These are phyloP conservation scores for Sanghuangporus sanghuang DNA, from an alignment of 1,284 basidiomycete species.

Conservation along the genomic window DNA sequence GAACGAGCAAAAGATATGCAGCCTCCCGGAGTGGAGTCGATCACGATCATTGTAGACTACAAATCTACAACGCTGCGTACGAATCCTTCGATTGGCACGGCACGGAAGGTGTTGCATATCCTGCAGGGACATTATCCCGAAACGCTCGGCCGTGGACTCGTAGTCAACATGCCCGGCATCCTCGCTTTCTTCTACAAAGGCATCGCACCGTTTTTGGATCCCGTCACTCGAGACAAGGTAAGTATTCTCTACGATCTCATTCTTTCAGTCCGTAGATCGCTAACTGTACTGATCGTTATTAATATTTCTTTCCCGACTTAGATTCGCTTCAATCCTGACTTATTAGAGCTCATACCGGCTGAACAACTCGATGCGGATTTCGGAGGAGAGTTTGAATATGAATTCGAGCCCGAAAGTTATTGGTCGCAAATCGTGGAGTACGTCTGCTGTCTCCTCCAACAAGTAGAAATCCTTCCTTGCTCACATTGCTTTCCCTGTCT, in stretches of 20 bases:
- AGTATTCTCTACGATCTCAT: too few species aligned
- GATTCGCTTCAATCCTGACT: constrained; percentile 86
- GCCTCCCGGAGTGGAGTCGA: constrained; percentile 76
- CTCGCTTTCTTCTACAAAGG: constrained; percentile 86
- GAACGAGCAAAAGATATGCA: constrained; percentile 84
- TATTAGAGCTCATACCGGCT: constrained; percentile 68
- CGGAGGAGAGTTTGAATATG: constrained; percentile 73
- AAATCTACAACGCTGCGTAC: constrained; percentile 73
- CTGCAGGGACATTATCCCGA: constrained; percentile 91
- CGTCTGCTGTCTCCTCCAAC: constrained; percentile 22
- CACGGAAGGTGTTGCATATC: constrained; percentile 76
- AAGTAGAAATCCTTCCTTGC: background rate
- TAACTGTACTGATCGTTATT: too few species aligned
- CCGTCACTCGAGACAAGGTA: constrained; percentile 86
- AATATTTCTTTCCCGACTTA: constrained; percentile 26
- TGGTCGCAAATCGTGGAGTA: constrained; percentile 75
- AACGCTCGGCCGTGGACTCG: constrained; percentile 80
- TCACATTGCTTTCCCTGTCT: constrained; percentile 6
- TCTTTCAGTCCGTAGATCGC: too few species aligned
- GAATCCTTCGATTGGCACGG: constrained; percentile 76
- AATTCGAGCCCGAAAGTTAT: constrained; percentile 74
- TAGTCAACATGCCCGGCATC: constrained; percentile 77
- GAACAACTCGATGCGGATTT: constrained; percentile 81
- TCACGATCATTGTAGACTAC: constrained; percentile 83
- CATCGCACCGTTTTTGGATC: constrained; percentile 85